Evolutionary conservation across 352 stramenopile genomes (phyloP).

Genomic region (Peronospora belbahrii): DNA sequence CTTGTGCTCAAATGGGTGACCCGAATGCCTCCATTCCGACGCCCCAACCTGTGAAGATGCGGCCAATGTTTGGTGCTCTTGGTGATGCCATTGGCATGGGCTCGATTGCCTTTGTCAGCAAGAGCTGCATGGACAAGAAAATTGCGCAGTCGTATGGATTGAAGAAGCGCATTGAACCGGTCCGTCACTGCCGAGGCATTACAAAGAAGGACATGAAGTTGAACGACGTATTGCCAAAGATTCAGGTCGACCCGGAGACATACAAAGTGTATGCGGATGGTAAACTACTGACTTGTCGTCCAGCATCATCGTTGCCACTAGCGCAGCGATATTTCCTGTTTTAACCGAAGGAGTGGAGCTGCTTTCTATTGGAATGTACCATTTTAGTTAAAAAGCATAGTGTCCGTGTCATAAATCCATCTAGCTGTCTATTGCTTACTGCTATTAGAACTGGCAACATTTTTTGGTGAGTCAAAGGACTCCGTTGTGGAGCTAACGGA

Average conservation of each 20-base stretch:
- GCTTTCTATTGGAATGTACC: background rate
- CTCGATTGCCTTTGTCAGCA: conserved; percentile 89
- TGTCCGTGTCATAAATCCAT: conserved; percentile 17
- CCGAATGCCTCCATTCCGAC: conserved; percentile 95
- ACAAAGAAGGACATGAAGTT: conserved; percentile 96
- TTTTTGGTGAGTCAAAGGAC: conserved; percentile 23
- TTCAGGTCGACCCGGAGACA: conserved; percentile 94
- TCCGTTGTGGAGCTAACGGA: conserved; percentile 17
- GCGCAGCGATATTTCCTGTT: conserved; percentile 92
- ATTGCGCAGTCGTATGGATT: conserved; percentile 72
- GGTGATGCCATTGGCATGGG: conserved; percentile 48
- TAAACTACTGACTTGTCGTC: conserved; percentile 82
- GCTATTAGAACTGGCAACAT: conserved; percentile 10
- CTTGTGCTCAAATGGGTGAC: conserved; percentile 95
- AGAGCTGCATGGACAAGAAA: conserved; percentile 65
- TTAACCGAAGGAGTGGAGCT: conserved; percentile 29
- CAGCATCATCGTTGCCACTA: conserved; percentile 80
- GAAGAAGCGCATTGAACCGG: conserved; percentile 79
- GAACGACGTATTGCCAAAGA: conserved; percentile 90
- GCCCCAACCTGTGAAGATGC: conserved; percentile 93
- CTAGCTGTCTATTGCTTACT: conserved; percentile 17
- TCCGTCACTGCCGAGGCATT: conserved; percentile 76
- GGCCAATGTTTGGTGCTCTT: conserved; percentile 89
- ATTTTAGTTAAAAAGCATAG: conserved; percentile 8
- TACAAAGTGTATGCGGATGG: conserved; percentile 92